These are phyloP conservation scores for Hyaloscypha bicolor DNA, from an alignment of 495 filamentous ascomycete species.

Conservation along the genomic window DNA sequence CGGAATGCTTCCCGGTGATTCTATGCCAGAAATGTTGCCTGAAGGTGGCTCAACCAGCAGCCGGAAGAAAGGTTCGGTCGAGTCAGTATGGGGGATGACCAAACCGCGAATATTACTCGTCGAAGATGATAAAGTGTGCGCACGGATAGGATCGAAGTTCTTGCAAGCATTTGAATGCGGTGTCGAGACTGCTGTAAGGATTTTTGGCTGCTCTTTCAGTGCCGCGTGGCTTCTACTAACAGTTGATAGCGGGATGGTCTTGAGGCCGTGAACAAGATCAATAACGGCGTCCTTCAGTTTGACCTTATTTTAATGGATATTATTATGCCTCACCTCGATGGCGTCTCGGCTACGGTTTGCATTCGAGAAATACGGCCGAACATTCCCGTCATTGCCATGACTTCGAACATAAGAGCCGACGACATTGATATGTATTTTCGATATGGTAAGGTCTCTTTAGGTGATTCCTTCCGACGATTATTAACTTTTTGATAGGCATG, in stretches of 20 bases:
- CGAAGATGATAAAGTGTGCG: conserved; percentile 93
- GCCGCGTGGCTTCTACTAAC: conserved; percentile 13
- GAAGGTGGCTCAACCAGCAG: conserved; percentile 14
- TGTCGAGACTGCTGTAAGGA: conserved; percentile 88
- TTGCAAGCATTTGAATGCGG: conserved; percentile 83
- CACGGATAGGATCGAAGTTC: conserved; percentile 93
- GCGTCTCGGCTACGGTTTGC: conserved; percentile 90
- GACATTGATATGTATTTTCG: conserved; percentile 98
- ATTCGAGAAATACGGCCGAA: conserved; percentile 84
- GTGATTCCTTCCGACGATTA: neutral
- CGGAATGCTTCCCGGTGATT: conserved; percentile 31
- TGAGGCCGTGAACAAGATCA: conserved; percentile 92
- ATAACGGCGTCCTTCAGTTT: conserved; percentile 71
- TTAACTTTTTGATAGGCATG: conserved; percentile 69
- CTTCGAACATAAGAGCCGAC: conserved; percentile 94
- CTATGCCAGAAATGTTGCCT: conserved; percentile 26
- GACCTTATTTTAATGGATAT: conserved; percentile 99
- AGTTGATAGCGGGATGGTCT: conserved; percentile 75
- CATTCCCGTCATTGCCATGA: conserved; percentile 97
- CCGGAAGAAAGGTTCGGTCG: conserved; percentile 44
- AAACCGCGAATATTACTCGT: conserved; percentile 88
- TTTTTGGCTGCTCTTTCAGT: conserved; percentile 1
- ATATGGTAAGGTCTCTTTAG: conserved; percentile 67
- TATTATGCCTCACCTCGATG: conserved; percentile 96
- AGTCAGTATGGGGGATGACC: conserved; percentile 77